Percentiles rank a stretch among this genome's conserved stretches.
Evolutionary conservation across 176 grass and related monocot species (phyloP).

Genomic region (Eleusine coracana): DNA sequence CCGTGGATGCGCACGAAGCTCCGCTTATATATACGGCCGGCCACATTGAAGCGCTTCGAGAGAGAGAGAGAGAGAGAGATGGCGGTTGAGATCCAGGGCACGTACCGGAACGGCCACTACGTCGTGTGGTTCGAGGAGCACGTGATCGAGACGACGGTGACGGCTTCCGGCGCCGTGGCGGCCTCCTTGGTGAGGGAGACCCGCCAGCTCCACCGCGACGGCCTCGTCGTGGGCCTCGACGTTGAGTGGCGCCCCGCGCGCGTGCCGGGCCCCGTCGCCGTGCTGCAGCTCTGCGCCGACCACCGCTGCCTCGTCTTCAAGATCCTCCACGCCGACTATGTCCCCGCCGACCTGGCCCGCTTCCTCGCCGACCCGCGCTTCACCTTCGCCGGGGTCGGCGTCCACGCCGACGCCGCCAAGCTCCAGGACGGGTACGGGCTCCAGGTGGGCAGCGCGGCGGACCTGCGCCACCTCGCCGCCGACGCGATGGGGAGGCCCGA

Average conservation of each 20-base stretch:
- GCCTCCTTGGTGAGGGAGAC: not conserved
- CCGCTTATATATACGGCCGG: not conserved
- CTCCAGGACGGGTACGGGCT: slow-evolving; percentile 13
- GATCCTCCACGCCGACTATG: slow-evolving; percentile 47
- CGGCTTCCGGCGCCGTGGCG: slow-evolving; percentile 11
- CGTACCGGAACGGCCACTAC: not conserved
- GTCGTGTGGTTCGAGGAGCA: slow-evolving; percentile 3
- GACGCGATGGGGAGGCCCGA: not conserved
- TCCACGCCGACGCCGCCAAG: slow-evolving; percentile 25
- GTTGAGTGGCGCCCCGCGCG: slow-evolving; percentile 48
- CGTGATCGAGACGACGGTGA: slow-evolving; percentile 12
- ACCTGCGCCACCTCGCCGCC: slow-evolving; percentile 35
- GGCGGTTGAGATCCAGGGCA: not conserved
- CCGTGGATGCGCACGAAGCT: not conserved
- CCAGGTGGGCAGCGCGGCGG: not conserved
- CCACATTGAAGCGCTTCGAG: no score
- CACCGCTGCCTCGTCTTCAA: slow-evolving; percentile 62
- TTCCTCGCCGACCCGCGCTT: slow-evolving; percentile 41
- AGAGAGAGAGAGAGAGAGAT: not conserved
- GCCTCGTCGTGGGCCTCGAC: slow-evolving; percentile 14
- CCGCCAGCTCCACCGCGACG: not conserved
- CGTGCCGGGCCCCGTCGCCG: slow-evolving; percentile 25
- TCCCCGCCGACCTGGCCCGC: slow-evolving; percentile 16
- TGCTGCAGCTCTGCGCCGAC: slow-evolving; percentile 62
- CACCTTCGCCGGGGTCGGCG: slow-evolving; percentile 50